Percentiles rank a stretch among this genome's conserved stretches.
Evolutionary conservation across 768 basidiomycete species (phyloP).

Genomic region (Lactarius trivialis): DNA sequence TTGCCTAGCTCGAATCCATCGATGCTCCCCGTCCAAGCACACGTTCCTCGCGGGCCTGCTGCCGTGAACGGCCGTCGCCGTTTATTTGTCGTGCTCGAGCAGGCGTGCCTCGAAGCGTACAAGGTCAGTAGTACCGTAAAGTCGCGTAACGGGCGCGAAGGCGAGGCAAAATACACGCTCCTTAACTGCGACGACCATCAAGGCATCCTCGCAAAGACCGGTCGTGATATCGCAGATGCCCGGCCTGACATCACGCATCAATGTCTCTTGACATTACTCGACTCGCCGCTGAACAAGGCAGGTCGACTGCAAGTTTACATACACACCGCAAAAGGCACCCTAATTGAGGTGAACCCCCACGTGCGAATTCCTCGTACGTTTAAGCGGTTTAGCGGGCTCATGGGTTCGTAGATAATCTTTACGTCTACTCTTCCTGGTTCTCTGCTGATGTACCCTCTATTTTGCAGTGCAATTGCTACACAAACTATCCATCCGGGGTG

Average conservation of each 20-base stretch:
- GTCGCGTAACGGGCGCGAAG: conserved; percentile 46
- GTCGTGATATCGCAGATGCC: conserved; percentile 98
- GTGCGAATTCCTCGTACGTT: conserved; percentile 97
- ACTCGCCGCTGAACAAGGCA: conserved; percentile 97
- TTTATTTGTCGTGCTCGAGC: conserved; percentile 85
- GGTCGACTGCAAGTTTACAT: conserved; percentile 96
- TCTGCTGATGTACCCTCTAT: background rate
- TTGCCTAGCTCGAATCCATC: conserved; percentile 51
- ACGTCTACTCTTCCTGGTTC: background rate
- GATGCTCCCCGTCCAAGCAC: conserved; percentile 79
- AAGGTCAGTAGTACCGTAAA: conserved; percentile 60
- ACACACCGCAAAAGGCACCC: conserved; percentile 90
- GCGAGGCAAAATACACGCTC: conserved; percentile 91
- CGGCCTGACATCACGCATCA: conserved; percentile 98
- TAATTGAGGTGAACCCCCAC: conserved; percentile 98
- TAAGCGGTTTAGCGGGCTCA: conserved; percentile 96
- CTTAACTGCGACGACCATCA: conserved; percentile 99
- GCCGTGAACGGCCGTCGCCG: conserved; percentile 48
- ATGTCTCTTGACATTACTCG: conserved; percentile 93
- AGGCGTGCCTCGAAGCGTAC: conserved; percentile 96
- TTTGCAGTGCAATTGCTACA: conserved; percentile 88
- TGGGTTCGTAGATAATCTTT: conserved; percentile 55
- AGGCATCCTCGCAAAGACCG: conserved; percentile 95
- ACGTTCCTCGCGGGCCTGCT: conserved; percentile 55
- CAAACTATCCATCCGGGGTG: conserved; percentile 90